Base-by-base conservation (phyloP, 2,329 filamentous ascomycete species). In the Teratosphaeria viscida region DNA sequence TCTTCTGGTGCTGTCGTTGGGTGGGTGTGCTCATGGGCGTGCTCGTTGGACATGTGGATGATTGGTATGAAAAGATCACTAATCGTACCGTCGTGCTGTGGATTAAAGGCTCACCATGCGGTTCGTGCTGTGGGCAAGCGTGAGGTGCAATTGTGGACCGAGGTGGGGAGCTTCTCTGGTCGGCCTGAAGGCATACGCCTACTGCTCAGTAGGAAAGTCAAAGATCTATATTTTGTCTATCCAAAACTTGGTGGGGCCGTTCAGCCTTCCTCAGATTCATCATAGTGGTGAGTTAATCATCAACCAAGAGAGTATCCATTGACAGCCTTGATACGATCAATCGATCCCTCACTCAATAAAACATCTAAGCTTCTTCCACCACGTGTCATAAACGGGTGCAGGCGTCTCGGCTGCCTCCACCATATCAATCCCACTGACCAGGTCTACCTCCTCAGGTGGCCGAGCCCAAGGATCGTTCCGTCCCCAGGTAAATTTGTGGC, bases 381-480 rank as follows among this genome's bases (percentile, higher is more conserved):
- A 65, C 27, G 64, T 66, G 34, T 62, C 64, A 35, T 64, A 64
- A 53, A 60, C 61, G 55, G 65, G 70, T 7, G 65, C 64, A 16
- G 72, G 71, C 57, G 53, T 68, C 63, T 75, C 72, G 26, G 73
- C 71, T 1, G 66, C 66, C 19, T 69, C 57, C 23, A 71, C 65
- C 59, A 70, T 65, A 4, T 67, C 64, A 59, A 72, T 53, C 0
- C 75, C 74, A 0, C 80, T 82, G 2, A 76, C 68, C 66, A 85
- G 64, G 72, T 85, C 82, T 14, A 85, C 77, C 52, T 80, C 75
- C 54, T 72, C 68, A 0, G 78, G 71, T n/a, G 69, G 64, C 67
- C 78, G 76, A 23, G 75, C 74, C 82, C 82, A 85, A 6, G 75
- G 75, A 60, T 84, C 81, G 0, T 64, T 67, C 71, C 74, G 73